These are phyloP conservation scores for Cenchrus purpureus DNA, from an alignment of 176 grass and related monocot genomes.

Conservation along the genomic window DNA sequence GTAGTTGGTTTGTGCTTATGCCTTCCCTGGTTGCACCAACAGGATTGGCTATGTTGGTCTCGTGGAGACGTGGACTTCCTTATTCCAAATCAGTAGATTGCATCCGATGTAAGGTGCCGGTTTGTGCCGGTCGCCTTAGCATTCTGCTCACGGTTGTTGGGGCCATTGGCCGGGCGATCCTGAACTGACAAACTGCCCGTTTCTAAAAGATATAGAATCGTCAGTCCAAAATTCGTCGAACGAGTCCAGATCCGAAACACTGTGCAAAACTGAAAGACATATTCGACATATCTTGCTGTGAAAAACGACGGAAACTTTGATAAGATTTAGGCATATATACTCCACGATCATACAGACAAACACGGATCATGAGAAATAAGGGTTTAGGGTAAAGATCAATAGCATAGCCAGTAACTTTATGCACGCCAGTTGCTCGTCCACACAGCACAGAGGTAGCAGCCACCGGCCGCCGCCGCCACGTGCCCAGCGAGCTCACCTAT, in stretches of 20 bases:
- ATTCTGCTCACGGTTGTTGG: constrained; percentile 26
- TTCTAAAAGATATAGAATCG: not conserved
- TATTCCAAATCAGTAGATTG: not conserved
- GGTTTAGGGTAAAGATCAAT: no score
- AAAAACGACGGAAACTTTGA: not conserved
- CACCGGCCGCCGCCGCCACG: not conserved
- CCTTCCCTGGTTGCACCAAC: not conserved
- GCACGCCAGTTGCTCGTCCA: not conserved
- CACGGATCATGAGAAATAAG: no score
- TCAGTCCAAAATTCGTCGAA: no score
- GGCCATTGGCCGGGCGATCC: not conserved
- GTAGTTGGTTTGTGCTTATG: not conserved
- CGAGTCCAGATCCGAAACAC: no score
- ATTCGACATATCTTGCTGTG: not conserved
- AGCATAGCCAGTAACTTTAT: no score
- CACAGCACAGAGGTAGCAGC: not conserved
- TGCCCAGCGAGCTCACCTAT: not conserved
- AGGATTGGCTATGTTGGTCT: not conserved
- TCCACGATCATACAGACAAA: no score
- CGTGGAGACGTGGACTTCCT: not conserved
- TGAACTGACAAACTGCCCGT: not conserved
- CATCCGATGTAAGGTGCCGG: not conserved
- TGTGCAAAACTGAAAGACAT: not conserved
- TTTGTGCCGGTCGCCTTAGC: not conserved
- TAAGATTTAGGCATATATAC: no score